Evolutionary conservation across 768 basidiomycete genomes (phyloP).

Genomic region (Lactarius tabidus): DNA sequence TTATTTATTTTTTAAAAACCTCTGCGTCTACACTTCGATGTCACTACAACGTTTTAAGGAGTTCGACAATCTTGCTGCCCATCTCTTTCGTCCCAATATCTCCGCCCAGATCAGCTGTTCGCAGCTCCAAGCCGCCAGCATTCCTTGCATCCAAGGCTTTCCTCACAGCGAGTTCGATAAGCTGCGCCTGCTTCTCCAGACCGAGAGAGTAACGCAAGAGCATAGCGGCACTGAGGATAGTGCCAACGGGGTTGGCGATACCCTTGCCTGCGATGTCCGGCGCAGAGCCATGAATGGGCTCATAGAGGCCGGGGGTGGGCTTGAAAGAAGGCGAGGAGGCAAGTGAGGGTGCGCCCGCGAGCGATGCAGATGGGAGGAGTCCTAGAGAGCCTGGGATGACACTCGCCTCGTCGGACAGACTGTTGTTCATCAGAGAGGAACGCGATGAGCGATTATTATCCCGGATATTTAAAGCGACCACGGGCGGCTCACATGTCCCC

Average conservation of each 20-base stretch:
- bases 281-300: slow-evolving; percentile 94
- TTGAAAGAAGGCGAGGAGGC: slow-evolving; percentile 56
- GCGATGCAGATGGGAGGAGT: slow-evolving; percentile 91
- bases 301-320: slow-evolving; percentile 85
- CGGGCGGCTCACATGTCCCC: slow-evolving; percentile 81
- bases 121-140: slow-evolving; percentile 67
- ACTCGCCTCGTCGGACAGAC: slow-evolving; percentile 93
- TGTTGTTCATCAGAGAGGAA: slow-evolving; percentile 32
- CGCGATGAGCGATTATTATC: slow-evolving; percentile 3
- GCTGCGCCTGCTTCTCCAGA: slow-evolving; percentile 74
- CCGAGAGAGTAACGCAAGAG: slow-evolving; percentile 93
- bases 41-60: slow-evolving; percentile 56
- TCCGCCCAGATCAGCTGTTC: slow-evolving; percentile 89
- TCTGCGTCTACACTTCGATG: neutral
- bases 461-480: neutral
- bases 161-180: slow-evolving; percentile 87
- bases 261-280: slow-evolving; percentile 94
- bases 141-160: slow-evolving; percentile 74
- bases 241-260: slow-evolving; percentile 93
- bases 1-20: neutral
- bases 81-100: slow-evolving; percentile 68
- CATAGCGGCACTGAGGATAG: slow-evolving; percentile 91
- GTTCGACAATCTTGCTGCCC: slow-evolving; percentile 79
- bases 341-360: slow-evolving; percentile 79
- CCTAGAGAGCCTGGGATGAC: slow-evolving; percentile 98